A percentile compares a stretch with the other conserved stretches of the same genome.
Evolutionary conservation across 345 rosid genomes (phyloP).

Genomic region (Aquilaria malaccensis): DNA sequence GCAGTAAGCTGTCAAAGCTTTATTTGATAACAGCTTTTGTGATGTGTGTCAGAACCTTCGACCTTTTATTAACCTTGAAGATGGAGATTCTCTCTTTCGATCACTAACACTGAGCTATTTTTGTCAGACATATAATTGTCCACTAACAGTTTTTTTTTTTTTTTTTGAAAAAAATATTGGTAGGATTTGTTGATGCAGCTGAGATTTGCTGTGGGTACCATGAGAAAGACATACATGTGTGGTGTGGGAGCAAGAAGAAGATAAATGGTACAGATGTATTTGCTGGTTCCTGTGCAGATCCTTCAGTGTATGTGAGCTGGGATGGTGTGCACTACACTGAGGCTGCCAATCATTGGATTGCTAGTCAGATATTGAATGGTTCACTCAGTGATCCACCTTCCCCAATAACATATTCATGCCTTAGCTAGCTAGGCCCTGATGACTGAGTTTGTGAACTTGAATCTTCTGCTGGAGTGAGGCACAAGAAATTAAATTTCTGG

Average conservation of each 20-base stretch:
- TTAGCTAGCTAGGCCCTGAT: constrained; percentile 15
- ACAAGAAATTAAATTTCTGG: not conserved
- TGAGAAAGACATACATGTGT: constrained; percentile 40
- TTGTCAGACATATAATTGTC: no score
- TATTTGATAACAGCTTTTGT: no score
- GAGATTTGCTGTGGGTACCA: constrained; percentile 61
- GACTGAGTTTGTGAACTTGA: constrained; percentile 4
- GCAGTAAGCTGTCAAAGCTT: no score
- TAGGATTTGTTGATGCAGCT: constrained; percentile 46
- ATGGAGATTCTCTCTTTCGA: no score
- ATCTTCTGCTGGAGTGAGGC: no score
- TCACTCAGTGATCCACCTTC: constrained; percentile 52
- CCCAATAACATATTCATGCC: constrained; percentile 60
- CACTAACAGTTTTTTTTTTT: no score
- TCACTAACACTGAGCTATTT: no score
- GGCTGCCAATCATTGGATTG: constrained; percentile 65
- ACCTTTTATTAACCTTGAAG: no score
- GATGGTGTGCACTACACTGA: constrained; percentile 54
- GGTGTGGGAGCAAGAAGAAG: constrained; percentile 41
- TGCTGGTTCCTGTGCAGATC: constrained; percentile 45
- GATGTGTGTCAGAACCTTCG: no score
- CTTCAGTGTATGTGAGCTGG: constrained; percentile 38
- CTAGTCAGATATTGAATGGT: constrained; percentile 53
- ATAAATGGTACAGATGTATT: constrained; percentile 34
- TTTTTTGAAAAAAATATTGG: not conserved